Evolutionary conservation across 805 yeast genomes (phyloP), one percentile per base, ranked within the genome.

Genomic region (Ogataea kodamae): DNA sequence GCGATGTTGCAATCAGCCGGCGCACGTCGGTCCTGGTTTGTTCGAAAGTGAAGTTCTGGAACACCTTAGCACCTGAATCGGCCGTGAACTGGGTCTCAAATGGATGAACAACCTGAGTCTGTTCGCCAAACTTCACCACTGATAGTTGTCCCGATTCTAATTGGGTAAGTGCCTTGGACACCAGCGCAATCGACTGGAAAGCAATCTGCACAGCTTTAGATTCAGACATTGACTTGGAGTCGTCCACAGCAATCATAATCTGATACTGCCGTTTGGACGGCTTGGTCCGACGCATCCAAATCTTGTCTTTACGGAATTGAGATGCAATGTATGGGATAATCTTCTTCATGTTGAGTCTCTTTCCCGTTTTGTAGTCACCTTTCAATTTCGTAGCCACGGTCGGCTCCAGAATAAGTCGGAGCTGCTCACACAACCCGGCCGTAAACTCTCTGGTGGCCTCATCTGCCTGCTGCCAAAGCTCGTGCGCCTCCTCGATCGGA

Each of bases 251-350:
- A 46, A 92, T 83, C 96, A 94, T 85, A 43, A 92, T 85, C 65
- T 92, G 98, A 59, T 92, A 92, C 57, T 89, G 92, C 52, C 99
- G 79, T 67, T 92, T 92, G 47, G 95, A 84, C 37, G 99, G 99
- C 56, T 92, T 90, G 5, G 97, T 88, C 61, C 99, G 77, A 57
- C 96, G 77, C 64, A 92, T 72, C 99, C 99, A 92, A 39, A 92
- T 92, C 68, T 92, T 92, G 60, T 92, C 99, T 59, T 92, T 92
- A 53, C 95, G 79, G 75, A 87, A 92, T 52, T 88, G 95, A 22
- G 96, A 85, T 1, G 99, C 99, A 67, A 92, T 92, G 60, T 90
- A 92, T 5, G 97, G 95, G 52, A 92, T 92, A 51, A 92, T 92
- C 48, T 97, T 73, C 68, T 90, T 92, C 97, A 92, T 89, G 61